Conservation (phyloP, 305 asterid species). For the Rubia tinctorum region DNA sequence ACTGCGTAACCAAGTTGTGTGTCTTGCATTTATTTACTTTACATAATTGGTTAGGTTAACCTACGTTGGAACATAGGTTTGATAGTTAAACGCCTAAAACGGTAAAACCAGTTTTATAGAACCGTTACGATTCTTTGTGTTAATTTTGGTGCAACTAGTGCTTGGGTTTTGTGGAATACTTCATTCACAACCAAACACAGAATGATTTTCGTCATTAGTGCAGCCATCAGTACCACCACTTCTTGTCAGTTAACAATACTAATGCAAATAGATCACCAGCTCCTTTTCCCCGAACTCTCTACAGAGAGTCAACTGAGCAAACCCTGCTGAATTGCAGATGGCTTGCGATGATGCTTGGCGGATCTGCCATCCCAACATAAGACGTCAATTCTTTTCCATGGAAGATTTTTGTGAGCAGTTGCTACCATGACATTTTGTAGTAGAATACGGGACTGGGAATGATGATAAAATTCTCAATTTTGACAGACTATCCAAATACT, state of each 20-base stretch:
- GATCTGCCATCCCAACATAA: conserved; percentile 93
- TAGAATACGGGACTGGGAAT: no score
- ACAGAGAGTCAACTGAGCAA: conserved; percentile 40
- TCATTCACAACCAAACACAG: conserved; percentile 24
- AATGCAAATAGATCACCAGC: not conserved
- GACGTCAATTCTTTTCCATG: conserved; percentile 79
- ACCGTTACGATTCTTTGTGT: no score
- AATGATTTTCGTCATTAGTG: not conserved
- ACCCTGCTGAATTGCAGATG: conserved; percentile 46
- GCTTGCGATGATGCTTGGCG: conserved; percentile 86
- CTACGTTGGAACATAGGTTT: no score
- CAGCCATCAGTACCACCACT: conserved; percentile 22
- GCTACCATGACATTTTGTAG: no score
- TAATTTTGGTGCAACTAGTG: not conserved
- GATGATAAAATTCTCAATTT: no score
- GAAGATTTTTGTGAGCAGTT: conserved; percentile 80
- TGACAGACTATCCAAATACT: no score
- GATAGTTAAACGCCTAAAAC: no score
- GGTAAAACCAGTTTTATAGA: no score
- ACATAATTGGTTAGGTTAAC: no score
- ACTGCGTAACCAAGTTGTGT: no score
- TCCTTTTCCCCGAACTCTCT: conserved; percentile 22
- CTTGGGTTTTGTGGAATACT: conserved; percentile 6
- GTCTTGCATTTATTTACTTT: no score
- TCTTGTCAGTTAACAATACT: not conserved